Evolutionary conservation across 1,139 yeast species (phyloP), one percentile per base, ranked within the genome.

Genomic region (Magnusiomyces sp.): DNA sequence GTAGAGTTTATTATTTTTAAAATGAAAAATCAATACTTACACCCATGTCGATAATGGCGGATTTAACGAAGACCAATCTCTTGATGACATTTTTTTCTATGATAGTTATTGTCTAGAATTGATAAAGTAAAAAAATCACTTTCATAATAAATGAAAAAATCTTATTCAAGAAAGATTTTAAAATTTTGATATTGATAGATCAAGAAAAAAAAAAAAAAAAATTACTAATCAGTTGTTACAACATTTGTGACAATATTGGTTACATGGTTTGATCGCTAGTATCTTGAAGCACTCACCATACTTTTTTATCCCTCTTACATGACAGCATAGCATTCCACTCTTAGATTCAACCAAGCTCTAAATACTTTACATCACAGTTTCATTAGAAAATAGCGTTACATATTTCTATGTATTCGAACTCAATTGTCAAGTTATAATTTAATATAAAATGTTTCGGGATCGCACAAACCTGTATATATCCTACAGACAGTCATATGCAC

Each of bases 391-490:
- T 5, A 23, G 29, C 7, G 29, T 23, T 23, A 4, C 4, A 23
- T 23, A 23, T 23, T 7, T 23, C 4, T 23, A 34, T 34, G 37
- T 5, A 5, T 34, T 34, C 11, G 37, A 34, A 34, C n/a, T 14
- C 16, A 34, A 34, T n/a, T 34, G 37, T 14, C 16, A 37, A 37
- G 20, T 2, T 16, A 14, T 37, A 16, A 39, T 11, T 16, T 13
- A 34, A 43, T 13, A 43, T 13, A 43, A 38, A 29, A 70, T 70
- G 72, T 69, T 67, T 54, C 59, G 75, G 46, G 75, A 71, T 58
- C 58, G 75, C 43, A 72, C 75, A 5, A 71, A 71, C 56, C 64
- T 71, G 51, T 71, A 64, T 58, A 56, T 70, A 33, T 71, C 75
- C 47, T 71, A 62, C 53, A 61, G 75, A 40, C 74, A 71, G 56